phyloP scores from a whole-genome alignment of 1,284 basidiomycete species.

The Irpex sp. region DNA sequence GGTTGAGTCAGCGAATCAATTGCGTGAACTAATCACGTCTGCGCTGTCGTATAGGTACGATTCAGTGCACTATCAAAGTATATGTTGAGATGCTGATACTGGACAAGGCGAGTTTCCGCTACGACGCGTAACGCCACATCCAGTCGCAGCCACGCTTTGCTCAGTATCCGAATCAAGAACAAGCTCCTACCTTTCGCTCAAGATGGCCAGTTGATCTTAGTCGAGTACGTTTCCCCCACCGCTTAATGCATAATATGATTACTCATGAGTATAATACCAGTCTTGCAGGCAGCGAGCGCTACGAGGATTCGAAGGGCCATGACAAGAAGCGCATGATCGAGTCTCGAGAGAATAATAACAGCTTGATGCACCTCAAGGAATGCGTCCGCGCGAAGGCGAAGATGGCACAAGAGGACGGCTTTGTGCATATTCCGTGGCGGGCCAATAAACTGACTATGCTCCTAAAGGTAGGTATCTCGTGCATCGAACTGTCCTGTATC shows the following conservation, averaged over 20 bases:
- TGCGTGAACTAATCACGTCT: conserved; percentile 25
- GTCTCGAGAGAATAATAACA: conserved; percentile 31
- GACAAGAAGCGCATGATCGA: conserved; percentile 30
- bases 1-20: conserved; percentile 22
- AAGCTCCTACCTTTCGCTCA: conserved; percentile 28
- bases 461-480: conserved; percentile 22
- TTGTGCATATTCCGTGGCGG: conserved; percentile 32
- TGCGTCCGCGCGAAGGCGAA: conserved; percentile 32
- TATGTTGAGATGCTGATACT: not conserved
- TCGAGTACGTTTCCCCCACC: conserved; percentile 22
- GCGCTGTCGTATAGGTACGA: conserved; percentile 25
- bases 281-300: conserved; percentile 29
- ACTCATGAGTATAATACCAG: conserved; percentile 10
- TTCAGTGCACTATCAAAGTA: not conserved
- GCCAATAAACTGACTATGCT: conserved; percentile 30
- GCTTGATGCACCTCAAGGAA: conserved; percentile 32
- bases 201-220: conserved; percentile 30
- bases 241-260: not conserved
- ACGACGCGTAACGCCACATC: conserved; percentile 26
- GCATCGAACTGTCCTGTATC: not conserved
- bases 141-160: conserved; percentile 28
- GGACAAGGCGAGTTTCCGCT: conserved; percentile 22
- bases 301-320: conserved; percentile 31
- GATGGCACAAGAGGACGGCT: conserved; percentile 29
- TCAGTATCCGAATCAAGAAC: conserved; percentile 30